phyloP scores from a whole-genome alignment of 169 alveolate species.

The Plasmodium fragile region DNA sequence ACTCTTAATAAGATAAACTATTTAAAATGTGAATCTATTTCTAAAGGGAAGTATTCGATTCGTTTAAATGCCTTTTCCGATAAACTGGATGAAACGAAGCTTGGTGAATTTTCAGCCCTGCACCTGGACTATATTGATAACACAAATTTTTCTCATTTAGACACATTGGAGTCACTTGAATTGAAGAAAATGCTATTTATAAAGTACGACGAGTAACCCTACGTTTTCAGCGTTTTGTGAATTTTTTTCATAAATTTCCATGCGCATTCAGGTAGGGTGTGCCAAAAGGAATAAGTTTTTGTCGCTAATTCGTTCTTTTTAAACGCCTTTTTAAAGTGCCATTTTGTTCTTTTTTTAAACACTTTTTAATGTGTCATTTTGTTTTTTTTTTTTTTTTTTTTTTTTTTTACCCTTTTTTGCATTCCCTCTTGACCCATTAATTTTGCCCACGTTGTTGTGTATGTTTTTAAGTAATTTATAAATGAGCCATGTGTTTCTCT shows the following conservation, averaged over 20 bases:
- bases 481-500: background rate
- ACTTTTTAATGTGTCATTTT: background rate
- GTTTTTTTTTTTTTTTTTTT: too few species aligned
- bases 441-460: background rate
- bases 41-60: constrained; percentile 32
- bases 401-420: background rate
- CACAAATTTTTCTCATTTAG: constrained; percentile 53
- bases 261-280: background rate
- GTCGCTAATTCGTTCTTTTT: background rate
- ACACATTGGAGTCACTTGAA: constrained; percentile 46
- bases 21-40: constrained; percentile 24
- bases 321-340: background rate
- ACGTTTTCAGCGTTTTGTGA: background rate
- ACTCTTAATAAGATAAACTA: constrained; percentile 28
- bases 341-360: background rate
- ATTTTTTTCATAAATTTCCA: background rate
- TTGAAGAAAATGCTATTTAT: constrained; percentile 62
- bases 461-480: background rate
- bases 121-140: constrained; percentile 70
- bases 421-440: background rate
- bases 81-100: constrained; percentile 60
- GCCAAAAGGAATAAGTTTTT: background rate
- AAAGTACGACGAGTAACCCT: constrained; percentile 26
- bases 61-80: constrained; percentile 72
- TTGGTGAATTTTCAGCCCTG: constrained; percentile 61